Evolutionary conservation across 2,329 filamentous ascomycete genomes (phyloP), one percentile per base, ranked within the genome.

Genomic region (Albifimbria verrucaria): DNA sequence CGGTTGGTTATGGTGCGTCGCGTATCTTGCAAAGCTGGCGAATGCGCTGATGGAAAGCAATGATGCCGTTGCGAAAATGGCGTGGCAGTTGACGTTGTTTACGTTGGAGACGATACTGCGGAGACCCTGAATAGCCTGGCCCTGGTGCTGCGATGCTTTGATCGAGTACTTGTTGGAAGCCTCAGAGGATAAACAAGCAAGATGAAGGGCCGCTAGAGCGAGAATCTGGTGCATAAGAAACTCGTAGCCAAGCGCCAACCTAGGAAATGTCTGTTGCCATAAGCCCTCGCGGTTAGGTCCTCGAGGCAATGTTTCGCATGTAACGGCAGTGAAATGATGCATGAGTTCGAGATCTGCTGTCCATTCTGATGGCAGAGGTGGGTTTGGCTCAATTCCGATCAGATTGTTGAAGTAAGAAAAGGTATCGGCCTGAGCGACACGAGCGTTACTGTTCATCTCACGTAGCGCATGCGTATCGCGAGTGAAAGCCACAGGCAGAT

Each of bases 261-360:
- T 59, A 2, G 64, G 63, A 5, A 64, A 48, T 7, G 63, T 62
- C 2, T 58, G 51, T 56, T 69, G 67, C 68, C 68, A 70, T 11
- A 67, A 55, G 4, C 60, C 61, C 25, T 55, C 56, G 7, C 65
- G 59, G 4, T 66, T 57, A 24, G 55, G 50, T 7, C 65, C 62
- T 6, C 68, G 57, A 0, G 69, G 69, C 7, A 72, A 53, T 2
- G 68, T 68, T 7, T 61, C 51, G 46, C 59, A 68, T 1, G 68
- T 68, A 2, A 51, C 56, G 7, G 65, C 59, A 2, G 64, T 65
- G 49, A 65, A 72, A 42, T 72, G 68, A 41, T 72, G 68, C 59
- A 72, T 65, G 39, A 72, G 59, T 52, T 69, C 65, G 12, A 72
- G 64, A 51, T 72, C 69, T 3, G 64, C 62, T 10, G 67, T 64